Base-by-base conservation (phyloP, 805 yeast species). In the Maudiozyma barnettii region DNA sequence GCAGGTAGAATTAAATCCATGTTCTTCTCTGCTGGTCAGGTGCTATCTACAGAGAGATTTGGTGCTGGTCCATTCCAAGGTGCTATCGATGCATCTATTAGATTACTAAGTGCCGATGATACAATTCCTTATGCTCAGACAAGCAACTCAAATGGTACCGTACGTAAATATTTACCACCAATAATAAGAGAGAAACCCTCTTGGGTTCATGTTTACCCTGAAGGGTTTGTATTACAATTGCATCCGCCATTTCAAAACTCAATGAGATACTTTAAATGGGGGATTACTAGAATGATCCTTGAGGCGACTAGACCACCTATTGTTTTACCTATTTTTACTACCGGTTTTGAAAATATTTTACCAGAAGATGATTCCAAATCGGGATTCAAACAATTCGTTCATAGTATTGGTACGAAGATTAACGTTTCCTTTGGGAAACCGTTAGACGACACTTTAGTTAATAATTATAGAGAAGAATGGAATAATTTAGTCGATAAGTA, bases 201-300 rank as follows among this genome's bases (percentile, higher is more conserved):
- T 0, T 91, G 98, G 98, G 78, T 93, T 49, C 98, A 91, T 62
- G 79, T 89, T 4, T 91, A 87, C 65, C 99, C 99, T 0, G 99
- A 91, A 64, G 96, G 95, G 0, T 87, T 82, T 62, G 98, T 91
- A 4, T 76, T 91, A 45, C 99, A 93, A 63, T 63, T 86, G 43
- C 75, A 81, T 50, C 81, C 82, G 33, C 96, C 96, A 0, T 80
- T 78, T 60, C 72, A 76, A 44, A 84, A 87, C 54, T 88, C 97
- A 3, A 86, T 93, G 93, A 72, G 96, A 52, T 91, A 86, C 65
- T 91, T 93, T 72, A 83, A 86, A 60, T 91, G 98, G 98, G 99
- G 99, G 0, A 81, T 89, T 1, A 78, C 95, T 2, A 73, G 99
- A 54, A 61, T 90, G 54, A 73, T 93, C 5, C 66, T 93, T 47